A percentile compares a stretch with the other conserved stretches of the same genome.
Conservation (phyloP, 495 filamentous ascomycete species). For the Tuber calosporum region DNA sequence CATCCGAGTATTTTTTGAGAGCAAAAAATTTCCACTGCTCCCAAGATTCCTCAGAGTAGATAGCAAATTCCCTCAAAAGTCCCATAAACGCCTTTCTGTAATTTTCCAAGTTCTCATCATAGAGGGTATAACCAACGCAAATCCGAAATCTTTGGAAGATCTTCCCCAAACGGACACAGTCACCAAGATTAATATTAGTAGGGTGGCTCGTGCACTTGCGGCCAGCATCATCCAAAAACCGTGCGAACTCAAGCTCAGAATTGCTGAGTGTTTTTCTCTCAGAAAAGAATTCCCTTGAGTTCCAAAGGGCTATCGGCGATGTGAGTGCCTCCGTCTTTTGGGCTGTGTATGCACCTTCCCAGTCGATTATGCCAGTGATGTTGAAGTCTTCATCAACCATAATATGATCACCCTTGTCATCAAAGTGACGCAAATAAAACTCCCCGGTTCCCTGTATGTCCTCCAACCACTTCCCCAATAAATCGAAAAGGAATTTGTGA, state of each 20-base stretch:
- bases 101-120: neutral
- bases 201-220: neutral
- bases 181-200: neutral
- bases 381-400: conserved; percentile 46
- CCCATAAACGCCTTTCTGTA: neutral
- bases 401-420: conserved; percentile 49
- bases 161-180: neutral
- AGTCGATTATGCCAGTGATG: conserved; percentile 48
- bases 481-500: conserved; percentile 40
- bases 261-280: neutral
- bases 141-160: conserved; percentile 1
- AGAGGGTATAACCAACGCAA: conserved; percentile 5
- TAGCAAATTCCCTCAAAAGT: neutral
- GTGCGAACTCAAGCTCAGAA: neutral
- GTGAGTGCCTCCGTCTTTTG: conserved; percentile 32
- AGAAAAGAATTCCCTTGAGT: neutral
- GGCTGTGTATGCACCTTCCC: conserved; percentile 44
- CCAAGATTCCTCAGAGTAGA: neutral
- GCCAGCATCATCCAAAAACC: neutral
- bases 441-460: conserved; percentile 11
- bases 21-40: neutral
- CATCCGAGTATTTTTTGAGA: neutral
- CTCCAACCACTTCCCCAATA: conserved; percentile 40
- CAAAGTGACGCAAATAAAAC: conserved; percentile 47
- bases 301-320: neutral